Conservation (phyloP, 306 rosid species). For the Malus orientalis region DNA sequence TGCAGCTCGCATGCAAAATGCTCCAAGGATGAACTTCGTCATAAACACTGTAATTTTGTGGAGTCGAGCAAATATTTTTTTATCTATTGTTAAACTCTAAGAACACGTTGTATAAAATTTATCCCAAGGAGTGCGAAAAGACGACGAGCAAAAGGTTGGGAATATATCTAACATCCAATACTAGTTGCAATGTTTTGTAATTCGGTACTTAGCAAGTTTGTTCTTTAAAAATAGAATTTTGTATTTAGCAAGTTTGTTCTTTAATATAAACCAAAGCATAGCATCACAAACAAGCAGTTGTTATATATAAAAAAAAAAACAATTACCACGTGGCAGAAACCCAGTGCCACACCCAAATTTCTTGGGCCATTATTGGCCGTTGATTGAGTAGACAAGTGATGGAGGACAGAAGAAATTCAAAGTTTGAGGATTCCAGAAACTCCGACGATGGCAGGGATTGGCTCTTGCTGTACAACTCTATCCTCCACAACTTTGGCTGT, state of each 20-base stretch:
- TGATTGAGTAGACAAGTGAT: background rate
- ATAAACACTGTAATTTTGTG: too few relatives aligned
- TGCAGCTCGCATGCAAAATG: too few relatives aligned
- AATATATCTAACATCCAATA: background rate
- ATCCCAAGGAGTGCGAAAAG: background rate
- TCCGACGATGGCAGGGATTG: slow-evolving; percentile 54
- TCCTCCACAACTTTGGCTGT: slow-evolving; percentile 27
- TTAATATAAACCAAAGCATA: too few relatives aligned
- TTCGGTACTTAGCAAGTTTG: too few relatives aligned
- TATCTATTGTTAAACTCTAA: too few relatives aligned
- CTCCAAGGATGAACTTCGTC: too few relatives aligned
- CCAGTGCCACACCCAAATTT: slow-evolving; percentile 52
- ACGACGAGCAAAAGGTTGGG: background rate
- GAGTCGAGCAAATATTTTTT: too few relatives aligned
- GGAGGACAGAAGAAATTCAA: background rate
- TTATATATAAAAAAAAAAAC: background rate
- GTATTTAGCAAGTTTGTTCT: too few relatives aligned
- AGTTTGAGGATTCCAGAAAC: background rate
- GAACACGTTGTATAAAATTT: too few relatives aligned
- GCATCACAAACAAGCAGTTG: too few relatives aligned
- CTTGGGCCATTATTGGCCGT: slow-evolving; percentile 40
- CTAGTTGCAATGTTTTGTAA: too few relatives aligned
- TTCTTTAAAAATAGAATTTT: too few relatives aligned
- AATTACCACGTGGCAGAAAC: slow-evolving; percentile 43
- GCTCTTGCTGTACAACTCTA: slow-evolving; percentile 34